Conservation (phyloP, 495 filamentous ascomycete species). For the Hypoxylon cercidicola region DNA sequence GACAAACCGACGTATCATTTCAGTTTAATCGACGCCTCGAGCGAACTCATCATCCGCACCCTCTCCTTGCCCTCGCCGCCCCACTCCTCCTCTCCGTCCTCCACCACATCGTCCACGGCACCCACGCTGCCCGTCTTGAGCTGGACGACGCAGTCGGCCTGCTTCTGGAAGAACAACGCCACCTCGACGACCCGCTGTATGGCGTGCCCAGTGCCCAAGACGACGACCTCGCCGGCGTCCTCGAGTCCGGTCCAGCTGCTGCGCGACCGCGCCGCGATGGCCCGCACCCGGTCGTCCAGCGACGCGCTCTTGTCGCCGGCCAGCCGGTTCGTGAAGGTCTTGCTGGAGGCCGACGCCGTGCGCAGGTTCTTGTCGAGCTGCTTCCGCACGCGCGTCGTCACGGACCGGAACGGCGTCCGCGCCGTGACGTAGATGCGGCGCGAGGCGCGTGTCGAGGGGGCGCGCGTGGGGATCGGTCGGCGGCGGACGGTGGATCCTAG, state of each 20-base stretch:
- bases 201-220: constrained; percentile 83
- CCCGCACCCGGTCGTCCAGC: constrained; percentile 54
- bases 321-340: constrained; percentile 51
- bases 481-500: constrained; percentile 77
- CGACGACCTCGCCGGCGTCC: constrained; percentile 67
- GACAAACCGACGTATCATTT: constrained; percentile 50
- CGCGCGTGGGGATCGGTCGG: constrained; percentile 65
- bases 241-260: constrained; percentile 34
- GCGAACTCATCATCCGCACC: constrained; percentile 71
- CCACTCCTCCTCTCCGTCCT: constrained; percentile 56
- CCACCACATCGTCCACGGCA: constrained; percentile 75
- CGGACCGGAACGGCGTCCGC: constrained; percentile 80
- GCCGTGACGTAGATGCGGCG: constrained; percentile 81
- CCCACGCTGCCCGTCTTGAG: constrained; percentile 72
- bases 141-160: constrained; percentile 64
- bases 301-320: constrained; percentile 48
- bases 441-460: constrained; percentile 43
- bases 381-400: constrained; percentile 80
- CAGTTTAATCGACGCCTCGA: constrained; percentile 71
- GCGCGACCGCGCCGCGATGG: constrained; percentile 49
- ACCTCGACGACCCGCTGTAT: constrained; percentile 76
- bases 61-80: constrained; percentile 62
- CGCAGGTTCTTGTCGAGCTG: constrained; percentile 76
- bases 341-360: constrained; percentile 43
- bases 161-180: constrained; percentile 70